Base-by-base conservation (phyloP, 129 eudicot genomes). In the Lactuca saligna region DNA sequence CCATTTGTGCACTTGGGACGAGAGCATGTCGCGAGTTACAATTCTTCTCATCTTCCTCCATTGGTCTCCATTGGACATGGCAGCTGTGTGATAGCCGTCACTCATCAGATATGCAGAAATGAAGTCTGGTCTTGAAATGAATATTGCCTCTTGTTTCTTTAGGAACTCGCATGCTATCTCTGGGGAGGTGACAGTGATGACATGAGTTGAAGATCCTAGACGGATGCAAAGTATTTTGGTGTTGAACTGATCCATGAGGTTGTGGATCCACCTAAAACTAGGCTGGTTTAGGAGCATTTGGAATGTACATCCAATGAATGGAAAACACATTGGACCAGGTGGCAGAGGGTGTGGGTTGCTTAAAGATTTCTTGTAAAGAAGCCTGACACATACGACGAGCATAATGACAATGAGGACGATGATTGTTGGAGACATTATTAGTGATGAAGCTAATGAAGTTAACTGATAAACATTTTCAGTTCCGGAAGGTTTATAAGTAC, bases 21-120 rank as follows among this genome's bases (percentile, higher is more conserved):
- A 39, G 6, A 75, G 60, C 46, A 75, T 9, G 2, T 75, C 51
- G 17, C 29, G 16, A 7, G 60, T 25, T 4, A 64, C 25, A 10
- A 75, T 31, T 56, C 11, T 57, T 38, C 68, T 65, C 79, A 75
- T 75, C 46, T 57, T 75, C 25, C 34, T 66, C 79, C 79, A 75
- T 32, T 75, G 79, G 3, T 46, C 58, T 14, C 73, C 68, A 7
- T 46, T 5, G 4, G 17, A 3, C 5, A 49, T 2, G 0, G n/a
- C 50, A 0, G 60, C 16, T 7, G 76, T 44, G 12, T 34, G 37
- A 25, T 50, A 73, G 4, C 70, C 63, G 9, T 41, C 55, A 33
- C 78, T 73, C 2, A 20, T 57, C 9, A 75, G 6, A 13, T 39
- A 39, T 39, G 44, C 44, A 2, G 44, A 39, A 39, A 39, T 2